Evolutionary conservation across 345 rosid species (phyloP).

Genomic region (Abelmoschus esculentus): DNA sequence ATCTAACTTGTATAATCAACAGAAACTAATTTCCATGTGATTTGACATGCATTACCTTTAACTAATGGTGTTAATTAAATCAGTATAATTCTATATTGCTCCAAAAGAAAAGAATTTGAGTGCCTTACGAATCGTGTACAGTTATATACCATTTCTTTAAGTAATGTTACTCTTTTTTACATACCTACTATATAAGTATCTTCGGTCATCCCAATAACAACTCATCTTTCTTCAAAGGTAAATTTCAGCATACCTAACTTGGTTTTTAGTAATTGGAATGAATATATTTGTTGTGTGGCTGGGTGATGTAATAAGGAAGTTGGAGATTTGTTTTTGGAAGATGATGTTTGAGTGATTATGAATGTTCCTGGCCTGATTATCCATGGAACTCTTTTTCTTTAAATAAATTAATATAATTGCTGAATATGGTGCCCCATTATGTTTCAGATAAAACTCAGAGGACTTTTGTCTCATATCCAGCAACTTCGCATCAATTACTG

Average conservation of each 20-base stretch:
- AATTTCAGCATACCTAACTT: neutral
- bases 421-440: slow-evolving; percentile 9
- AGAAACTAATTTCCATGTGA: neutral
- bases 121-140: neutral
- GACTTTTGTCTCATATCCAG: slow-evolving; percentile 86
- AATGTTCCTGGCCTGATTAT: neutral
- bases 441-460: slow-evolving; percentile 87
- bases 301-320: neutral
- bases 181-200: neutral
- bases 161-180: neutral
- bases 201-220: neutral
- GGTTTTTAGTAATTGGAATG: neutral
- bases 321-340: neutral
- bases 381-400: too few species aligned
- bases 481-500: slow-evolving; percentile 88
- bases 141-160: neutral
- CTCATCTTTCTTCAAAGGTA: neutral
- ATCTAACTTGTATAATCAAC: too few species aligned
- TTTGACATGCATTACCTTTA: neutral
- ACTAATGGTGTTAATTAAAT: neutral
- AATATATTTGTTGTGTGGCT: neutral
- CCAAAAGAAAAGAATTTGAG: too few species aligned
- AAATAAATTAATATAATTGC: too few species aligned
- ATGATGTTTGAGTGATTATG: too few species aligned
- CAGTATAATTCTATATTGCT: too few species aligned